Evolutionary conservation across 352 stramenopile species (phyloP).

Genomic region (Sclerospora graminicola): DNA sequence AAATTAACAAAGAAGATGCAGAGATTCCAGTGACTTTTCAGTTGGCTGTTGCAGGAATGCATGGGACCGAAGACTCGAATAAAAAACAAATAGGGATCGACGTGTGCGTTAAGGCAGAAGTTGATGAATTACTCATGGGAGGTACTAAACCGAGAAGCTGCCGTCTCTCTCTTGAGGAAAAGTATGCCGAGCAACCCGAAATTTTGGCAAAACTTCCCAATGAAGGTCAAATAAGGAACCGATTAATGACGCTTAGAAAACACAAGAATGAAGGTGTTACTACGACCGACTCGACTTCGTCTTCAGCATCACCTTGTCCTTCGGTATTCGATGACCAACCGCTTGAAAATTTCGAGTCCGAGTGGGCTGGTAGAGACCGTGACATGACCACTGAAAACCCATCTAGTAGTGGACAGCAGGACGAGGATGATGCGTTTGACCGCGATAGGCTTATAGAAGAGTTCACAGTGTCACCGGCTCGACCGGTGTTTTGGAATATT

Average conservation of each 20-base stretch:
- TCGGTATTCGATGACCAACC: not conserved
- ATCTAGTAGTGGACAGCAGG: not conserved
- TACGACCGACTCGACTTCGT: not conserved
- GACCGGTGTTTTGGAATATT: constrained; percentile 20
- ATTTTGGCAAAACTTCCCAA: constrained; percentile 14
- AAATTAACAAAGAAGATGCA: constrained; percentile 7
- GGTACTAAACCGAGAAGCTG: constrained; percentile 7
- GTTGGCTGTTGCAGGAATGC: constrained; percentile 3
- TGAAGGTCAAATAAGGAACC: constrained; percentile 9
- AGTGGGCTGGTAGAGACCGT: not conserved
- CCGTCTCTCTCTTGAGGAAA: constrained; percentile 1
- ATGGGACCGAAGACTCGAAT: constrained; percentile 9
- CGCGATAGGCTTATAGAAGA: constrained; percentile 17
- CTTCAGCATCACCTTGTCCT: not conserved
- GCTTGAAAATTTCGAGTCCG: constrained; percentile 1
- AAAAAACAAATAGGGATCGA: constrained; percentile 11
- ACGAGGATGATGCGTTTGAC: constrained; percentile 3
- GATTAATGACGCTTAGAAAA: constrained; percentile 10
- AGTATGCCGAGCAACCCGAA: constrained; percentile 9
- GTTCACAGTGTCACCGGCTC: constrained; percentile 10
- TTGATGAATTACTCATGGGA: constrained; percentile 7
- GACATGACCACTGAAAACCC: not conserved
- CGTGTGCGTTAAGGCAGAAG: constrained; percentile 7
- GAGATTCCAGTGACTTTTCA: constrained; percentile 19
- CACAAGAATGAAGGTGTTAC: not conserved